Percentiles rank a stretch among this genome's conserved stretches.
These are phyloP conservation scores for Neurospora tetrasperma DNA, from an alignment of 495 filamentous ascomycete species.

Conservation along the genomic window DNA sequence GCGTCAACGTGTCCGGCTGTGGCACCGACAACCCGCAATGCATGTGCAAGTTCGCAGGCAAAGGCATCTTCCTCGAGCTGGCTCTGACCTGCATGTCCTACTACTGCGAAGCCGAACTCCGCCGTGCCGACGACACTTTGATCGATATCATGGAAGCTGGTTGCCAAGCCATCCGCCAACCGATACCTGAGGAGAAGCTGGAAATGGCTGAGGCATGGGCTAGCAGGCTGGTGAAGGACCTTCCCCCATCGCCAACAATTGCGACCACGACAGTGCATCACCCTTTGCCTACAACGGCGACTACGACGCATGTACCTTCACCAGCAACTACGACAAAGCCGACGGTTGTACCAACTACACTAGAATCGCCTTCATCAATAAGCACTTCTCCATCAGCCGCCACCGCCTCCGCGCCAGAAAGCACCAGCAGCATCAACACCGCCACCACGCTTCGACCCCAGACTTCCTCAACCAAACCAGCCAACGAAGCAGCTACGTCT, in stretches of 20 bases:
- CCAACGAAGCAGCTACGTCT: not conserved
- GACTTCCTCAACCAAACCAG: not conserved
- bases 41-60: slow-evolving; percentile 16
- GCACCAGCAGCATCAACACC: not conserved
- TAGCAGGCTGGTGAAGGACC: slow-evolving; percentile 10
- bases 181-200: slow-evolving; percentile 14
- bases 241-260: slow-evolving; percentile 4
- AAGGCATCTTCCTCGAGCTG: slow-evolving; percentile 11
- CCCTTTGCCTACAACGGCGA: not conserved
- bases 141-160: slow-evolving; percentile 12
- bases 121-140: slow-evolving; percentile 11
- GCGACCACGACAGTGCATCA: slow-evolving; percentile 2
- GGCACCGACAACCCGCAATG: slow-evolving; percentile 12
- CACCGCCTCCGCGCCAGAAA: not conserved
- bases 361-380: not conserved
- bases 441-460: not conserved
- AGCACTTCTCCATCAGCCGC: not conserved
- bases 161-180: slow-evolving; percentile 11
- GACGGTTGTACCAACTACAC: not conserved
- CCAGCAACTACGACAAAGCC: not conserved
- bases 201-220: slow-evolving; percentile 13
- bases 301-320: not conserved
- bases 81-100: slow-evolving; percentile 21
- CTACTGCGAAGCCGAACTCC: slow-evolving; percentile 20
- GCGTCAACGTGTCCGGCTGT: slow-evolving; percentile 14